Percentiles rank a stretch among this genome's conserved stretches.
Evolutionary conservation across 805 yeast species (phyloP).

Genomic region (Teunomyces cretensis): DNA sequence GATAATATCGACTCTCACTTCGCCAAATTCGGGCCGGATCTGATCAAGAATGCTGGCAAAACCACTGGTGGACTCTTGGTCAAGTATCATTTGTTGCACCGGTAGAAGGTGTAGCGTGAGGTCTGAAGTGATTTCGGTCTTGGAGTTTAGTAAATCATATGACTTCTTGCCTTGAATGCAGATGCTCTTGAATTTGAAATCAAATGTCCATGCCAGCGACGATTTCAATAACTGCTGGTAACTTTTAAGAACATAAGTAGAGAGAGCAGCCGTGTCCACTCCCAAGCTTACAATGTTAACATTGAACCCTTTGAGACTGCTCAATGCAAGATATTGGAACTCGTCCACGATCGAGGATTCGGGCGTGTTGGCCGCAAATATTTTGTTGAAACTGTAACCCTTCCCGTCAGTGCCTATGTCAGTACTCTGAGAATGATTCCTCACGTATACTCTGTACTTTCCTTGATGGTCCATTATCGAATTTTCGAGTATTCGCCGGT

Average conservation of each 20-base stretch:
- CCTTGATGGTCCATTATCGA: conserved; percentile 40
- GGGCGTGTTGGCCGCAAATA: conserved; percentile 5
- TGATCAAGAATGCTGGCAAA: conserved; percentile 5
- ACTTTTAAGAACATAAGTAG: not conserved
- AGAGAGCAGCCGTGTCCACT: not conserved
- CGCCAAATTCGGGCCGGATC: not conserved
- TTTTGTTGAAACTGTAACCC: conserved; percentile 17
- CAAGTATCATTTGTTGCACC: conserved; percentile 20
- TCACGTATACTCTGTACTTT: conserved; percentile 23
- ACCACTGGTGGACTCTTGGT: conserved; percentile 7
- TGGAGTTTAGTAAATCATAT: conserved; percentile 1
- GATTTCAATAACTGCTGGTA: not conserved
- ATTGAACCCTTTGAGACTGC: conserved; percentile 15
- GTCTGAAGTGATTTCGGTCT: not conserved
- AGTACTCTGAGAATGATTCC: not conserved
- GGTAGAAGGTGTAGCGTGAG: conserved; percentile 6
- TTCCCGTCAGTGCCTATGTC: not conserved
- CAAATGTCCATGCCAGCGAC: conserved; percentile 7
- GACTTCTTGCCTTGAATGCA: conserved; percentile 1
- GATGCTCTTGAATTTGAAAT: conserved; percentile 11
- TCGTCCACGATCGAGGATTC: conserved; percentile 19
- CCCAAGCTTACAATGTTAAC: conserved; percentile 7
- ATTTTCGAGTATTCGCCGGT: conserved; percentile 48
- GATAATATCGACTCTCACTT: conserved; percentile 9
- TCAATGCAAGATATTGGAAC: conserved; percentile 19